Percentiles rank a stretch among this genome's conserved stretches.
These are phyloP conservation scores for Euphorbia schlechtendalii DNA, from an alignment of 441 rosid species.

Conservation along the genomic window DNA sequence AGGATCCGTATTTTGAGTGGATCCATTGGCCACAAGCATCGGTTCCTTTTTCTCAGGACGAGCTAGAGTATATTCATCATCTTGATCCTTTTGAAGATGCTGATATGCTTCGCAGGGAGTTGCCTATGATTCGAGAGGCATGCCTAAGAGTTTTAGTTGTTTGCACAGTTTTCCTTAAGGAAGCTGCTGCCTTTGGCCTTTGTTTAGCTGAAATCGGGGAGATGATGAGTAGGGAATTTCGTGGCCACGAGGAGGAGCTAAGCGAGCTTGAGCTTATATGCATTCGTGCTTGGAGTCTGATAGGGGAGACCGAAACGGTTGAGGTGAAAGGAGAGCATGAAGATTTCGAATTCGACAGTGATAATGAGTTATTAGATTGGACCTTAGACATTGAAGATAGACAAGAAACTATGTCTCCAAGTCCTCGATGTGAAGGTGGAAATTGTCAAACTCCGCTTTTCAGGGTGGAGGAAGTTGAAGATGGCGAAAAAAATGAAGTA, in stretches of 20 bases:
- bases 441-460: constrained; percentile 44
- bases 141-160: constrained; percentile 32
- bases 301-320: constrained; percentile 15
- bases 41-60: constrained; percentile 38
- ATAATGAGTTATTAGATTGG: constrained; percentile 38
- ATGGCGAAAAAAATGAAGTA: constrained; percentile 23
- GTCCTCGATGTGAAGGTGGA: constrained; percentile 26
- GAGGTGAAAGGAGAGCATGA: constrained; percentile 21
- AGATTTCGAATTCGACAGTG: constrained; percentile 32
- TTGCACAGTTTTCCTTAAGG: constrained; percentile 37
- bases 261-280: constrained; percentile 37
- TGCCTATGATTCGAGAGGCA: constrained; percentile 42
- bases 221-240: constrained; percentile 44
- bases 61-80: constrained; percentile 29
- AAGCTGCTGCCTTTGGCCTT: constrained; percentile 34
- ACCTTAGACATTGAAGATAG: constrained; percentile 29
- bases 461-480: constrained; percentile 53
- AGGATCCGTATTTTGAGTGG: constrained; percentile 47
- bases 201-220: constrained; percentile 42
- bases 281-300: constrained; percentile 30
- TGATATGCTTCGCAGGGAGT: constrained; percentile 34
- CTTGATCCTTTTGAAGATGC: constrained; percentile 32
- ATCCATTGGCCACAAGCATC: constrained; percentile 49
- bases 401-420: constrained; percentile 21
- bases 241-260: constrained; percentile 33